phyloP scores from a whole-genome alignment of 2,329 filamentous ascomycete genomes.

The Pseudopithomyces maydicus region DNA sequence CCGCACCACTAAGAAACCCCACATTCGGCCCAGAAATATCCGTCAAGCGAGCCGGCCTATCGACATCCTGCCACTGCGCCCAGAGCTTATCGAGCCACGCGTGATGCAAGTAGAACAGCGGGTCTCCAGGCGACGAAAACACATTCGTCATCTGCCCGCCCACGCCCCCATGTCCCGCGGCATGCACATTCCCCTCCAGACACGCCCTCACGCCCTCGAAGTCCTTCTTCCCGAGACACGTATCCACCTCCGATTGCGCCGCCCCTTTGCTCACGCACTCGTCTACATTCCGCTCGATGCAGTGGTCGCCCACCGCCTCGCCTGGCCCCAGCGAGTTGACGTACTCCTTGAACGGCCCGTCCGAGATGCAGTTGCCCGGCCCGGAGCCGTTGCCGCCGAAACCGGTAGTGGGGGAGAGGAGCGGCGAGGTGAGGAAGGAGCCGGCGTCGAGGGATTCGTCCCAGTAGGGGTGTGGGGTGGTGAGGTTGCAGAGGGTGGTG shows the following conservation, averaged over 20 bases:
- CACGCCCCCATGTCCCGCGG: conserved; percentile 21
- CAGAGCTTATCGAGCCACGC: conserved; percentile 29
- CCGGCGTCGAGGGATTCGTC: conserved; percentile 24
- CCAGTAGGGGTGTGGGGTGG: conserved; percentile 38
- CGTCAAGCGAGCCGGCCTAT: conserved; percentile 7
- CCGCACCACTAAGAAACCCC: background rate
- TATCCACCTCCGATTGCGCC: conserved; percentile 8
- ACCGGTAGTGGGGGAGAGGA: conserved; percentile 20
- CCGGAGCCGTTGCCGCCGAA: conserved; percentile 26
- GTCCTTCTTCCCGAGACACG: conserved; percentile 10
- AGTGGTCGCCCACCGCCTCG: conserved; percentile 18
- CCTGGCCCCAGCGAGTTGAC: conserved; percentile 21
- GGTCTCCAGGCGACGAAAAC: conserved; percentile 24
- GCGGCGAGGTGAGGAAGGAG: conserved; percentile 15
- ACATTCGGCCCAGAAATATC: conserved; percentile 21
- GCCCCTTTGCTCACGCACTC: conserved; percentile 11
- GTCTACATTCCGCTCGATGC: conserved; percentile 21
- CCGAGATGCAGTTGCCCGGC: conserved; percentile 13
- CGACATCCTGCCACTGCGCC: conserved; percentile 22
- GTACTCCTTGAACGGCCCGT: conserved; percentile 27
- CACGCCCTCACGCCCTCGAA: conserved; percentile 18
- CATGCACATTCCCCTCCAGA: conserved; percentile 18
- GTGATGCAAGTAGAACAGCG: conserved; percentile 30
- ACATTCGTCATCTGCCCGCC: conserved; percentile 25
- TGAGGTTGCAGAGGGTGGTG: conserved; percentile 37